Evolutionary conservation across 2,329 filamentous ascomycete species (phyloP), one percentile per base, ranked within the genome.

Genomic region (Arthrobotrys entomopaga): DNA sequence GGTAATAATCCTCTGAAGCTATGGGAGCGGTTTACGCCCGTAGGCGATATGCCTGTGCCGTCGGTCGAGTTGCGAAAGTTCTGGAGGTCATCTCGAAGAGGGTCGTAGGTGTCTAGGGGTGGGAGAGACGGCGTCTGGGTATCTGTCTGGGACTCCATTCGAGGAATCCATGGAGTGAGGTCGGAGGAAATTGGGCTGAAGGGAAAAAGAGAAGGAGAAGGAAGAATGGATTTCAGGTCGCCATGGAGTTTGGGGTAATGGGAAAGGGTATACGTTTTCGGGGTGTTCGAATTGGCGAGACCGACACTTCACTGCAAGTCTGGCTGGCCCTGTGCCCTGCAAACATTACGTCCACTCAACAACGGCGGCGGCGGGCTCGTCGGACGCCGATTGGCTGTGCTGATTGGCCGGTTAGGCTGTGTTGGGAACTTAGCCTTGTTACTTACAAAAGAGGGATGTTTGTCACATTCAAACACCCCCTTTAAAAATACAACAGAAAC

Each of bases 11-110:
- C 49, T n/a, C 46, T 54, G 24, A 66, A 52, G 16, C 22, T n/a
- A 20, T 49, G 15, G 22, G 49, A 56, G 10, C 63, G 70, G 34
- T 46, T 64, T 24, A 53, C 19, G 22, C 29, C 57, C 26, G 65
- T 61, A 22, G 70, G 70, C 34, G 70, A 74, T 40, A 50, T 63
- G 65, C 70, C 63, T 34, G 70, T 74, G 70, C 50, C 70, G 46
- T 74, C 70, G 29, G 63, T 74, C 50, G 70, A 74, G 57, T 74
- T 74, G 63, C 70, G 70, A 74, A 74, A 67, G 70, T 74, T 74
- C 58, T 74, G 70, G 63, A 74, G 70, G 70, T 74, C 70, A 67
- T 74, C 70, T 50, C 52, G 63, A 46, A 74, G 63, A 58, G 70
- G 70, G 26, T 74, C 70, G 58, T 74, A 74, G 38, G 70, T 66